Evolutionary conservation across 2,329 filamentous ascomycete genomes (phyloP).

Genomic region (Stemphylium lycopersici): DNA sequence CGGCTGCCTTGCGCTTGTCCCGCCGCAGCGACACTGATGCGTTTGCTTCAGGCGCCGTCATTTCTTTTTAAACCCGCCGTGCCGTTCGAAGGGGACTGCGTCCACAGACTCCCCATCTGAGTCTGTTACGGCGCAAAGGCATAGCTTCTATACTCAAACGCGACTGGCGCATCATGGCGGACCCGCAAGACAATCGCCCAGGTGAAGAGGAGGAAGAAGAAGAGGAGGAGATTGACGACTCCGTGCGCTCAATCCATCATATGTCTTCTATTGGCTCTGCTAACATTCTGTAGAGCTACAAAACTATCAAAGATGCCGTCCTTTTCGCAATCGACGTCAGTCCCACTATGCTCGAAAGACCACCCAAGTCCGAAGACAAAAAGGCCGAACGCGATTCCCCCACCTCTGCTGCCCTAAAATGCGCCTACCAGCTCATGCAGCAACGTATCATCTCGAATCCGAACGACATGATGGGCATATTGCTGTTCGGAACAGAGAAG

Average conservation of each 20-base stretch:
- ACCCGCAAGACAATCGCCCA: constrained; percentile 36
- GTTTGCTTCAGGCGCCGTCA: not conserved
- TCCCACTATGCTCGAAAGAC: constrained; percentile 78
- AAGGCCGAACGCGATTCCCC: constrained; percentile 81
- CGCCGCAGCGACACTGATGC: not conserved
- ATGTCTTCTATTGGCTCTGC: not conserved
- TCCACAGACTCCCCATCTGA: not conserved
- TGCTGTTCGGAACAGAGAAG: constrained; percentile 88
- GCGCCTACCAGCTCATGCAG: constrained; percentile 93
- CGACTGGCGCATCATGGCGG: constrained; percentile 34
- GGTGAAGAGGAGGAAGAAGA: constrained; percentile 67
- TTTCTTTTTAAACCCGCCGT: too few species aligned
- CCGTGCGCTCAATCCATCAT: constrained; percentile 50
- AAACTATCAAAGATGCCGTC: constrained; percentile 95
- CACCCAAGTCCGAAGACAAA: constrained; percentile 66
- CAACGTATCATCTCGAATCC: constrained; percentile 97
- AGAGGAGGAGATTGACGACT: constrained; percentile 71
- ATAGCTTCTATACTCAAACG: not conserved
- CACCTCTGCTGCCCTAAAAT: constrained; percentile 84
- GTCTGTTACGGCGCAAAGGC: not conserved
- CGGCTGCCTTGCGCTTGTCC: constrained; percentile 29
- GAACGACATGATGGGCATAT: constrained; percentile 94
- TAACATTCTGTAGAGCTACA: constrained; percentile 68
- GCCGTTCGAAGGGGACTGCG: not conserved
- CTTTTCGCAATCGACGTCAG: constrained; percentile 93